phyloP scores from a whole-genome alignment of 306 rosid species.

The Carpinus viminea region DNA sequence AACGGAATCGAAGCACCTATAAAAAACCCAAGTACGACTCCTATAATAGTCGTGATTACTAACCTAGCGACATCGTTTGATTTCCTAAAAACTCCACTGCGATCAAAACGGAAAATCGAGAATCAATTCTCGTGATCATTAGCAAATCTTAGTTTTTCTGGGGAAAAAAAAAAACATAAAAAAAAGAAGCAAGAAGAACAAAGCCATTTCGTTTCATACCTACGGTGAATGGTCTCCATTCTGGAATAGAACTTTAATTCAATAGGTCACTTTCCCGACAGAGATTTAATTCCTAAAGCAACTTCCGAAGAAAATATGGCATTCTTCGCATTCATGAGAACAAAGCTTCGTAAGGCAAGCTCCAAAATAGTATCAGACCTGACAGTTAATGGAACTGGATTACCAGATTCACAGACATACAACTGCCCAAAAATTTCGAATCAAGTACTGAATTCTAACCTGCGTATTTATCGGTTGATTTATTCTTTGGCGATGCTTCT shows the following conservation, averaged over 20 bases:
- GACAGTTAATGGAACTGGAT: background rate
- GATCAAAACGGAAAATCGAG: slow-evolving; percentile 23
- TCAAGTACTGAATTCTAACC: background rate
- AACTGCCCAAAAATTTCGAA: background rate
- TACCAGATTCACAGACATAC: background rate
- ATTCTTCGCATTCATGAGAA: slow-evolving; percentile 24
- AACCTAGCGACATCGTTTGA: slow-evolving; percentile 62
- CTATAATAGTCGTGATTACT: slow-evolving; percentile 57
- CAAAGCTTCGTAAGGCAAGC: background rate
- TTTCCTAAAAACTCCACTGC: slow-evolving; percentile 54
- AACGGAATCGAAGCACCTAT: slow-evolving; percentile 76
- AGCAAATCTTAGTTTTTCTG: background rate
- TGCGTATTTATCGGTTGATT: background rate
- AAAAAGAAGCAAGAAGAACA: background rate
- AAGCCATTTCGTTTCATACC: slow-evolving; percentile 30
- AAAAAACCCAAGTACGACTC: slow-evolving; percentile 74
- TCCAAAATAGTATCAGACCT: slow-evolving; percentile 6
- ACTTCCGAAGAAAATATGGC: slow-evolving; percentile 34
- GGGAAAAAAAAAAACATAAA: background rate
- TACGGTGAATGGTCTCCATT: slow-evolving; percentile 51
- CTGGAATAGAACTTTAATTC: slow-evolving; percentile 34
- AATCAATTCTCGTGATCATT: slow-evolving; percentile 16
- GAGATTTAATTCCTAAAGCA: slow-evolving; percentile 32
- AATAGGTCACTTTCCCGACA: slow-evolving; percentile 32
- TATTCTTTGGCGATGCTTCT: background rate